Evolutionary conservation across 768 basidiomycete species (phyloP), one percentile per base, ranked within the genome.

Genomic region (Fomitopsis pulvina): DNA sequence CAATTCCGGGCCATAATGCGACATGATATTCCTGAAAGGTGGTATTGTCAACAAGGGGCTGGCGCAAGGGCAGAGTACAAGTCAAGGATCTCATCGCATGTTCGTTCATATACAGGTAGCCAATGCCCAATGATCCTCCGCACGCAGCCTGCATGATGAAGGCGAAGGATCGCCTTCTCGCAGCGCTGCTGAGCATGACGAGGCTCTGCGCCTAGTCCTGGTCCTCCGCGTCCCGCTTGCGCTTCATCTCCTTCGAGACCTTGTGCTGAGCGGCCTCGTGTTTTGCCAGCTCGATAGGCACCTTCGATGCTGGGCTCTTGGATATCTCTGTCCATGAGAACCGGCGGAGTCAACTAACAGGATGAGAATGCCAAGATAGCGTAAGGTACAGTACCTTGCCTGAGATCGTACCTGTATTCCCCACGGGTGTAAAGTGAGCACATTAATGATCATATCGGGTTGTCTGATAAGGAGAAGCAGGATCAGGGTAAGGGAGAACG

Each of bases 211-310:
- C 38, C 58, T 42, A 65, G 40, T 60, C 63, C 40, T 80, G 68
- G 66, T 92, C 90, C 24, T 92, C 90, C 42, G 75, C 86, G 24
- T 92, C 90, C 37, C 90, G 77, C 72, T 91, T 92, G 58, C 91
- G 77, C 74, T 94, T 96, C 93, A 95, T 96, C 68, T 95, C 93
- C 61, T 84, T 75, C 48, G 92, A 87, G 38, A 96, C 85, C 63
- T 84, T 85, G 64, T 92, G 89, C 67, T 92, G 90, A 4, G 94
- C 92, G 0, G 92, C 71, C 62, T 93, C 92, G 65, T 98, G 95
- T 60, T 87, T 85, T 11, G 89, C 92, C 49, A 98, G 72, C 62
- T 98, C 94, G 5, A 76, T 66, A 7, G 94, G 78, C 48, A 96
- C 86, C 64, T 93, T 93, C 10, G 87, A 91, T 55, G 92, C 86